Evolutionary conservation across 345 rosid species (phyloP).

Genomic region (Dipteronia sinensis): DNA sequence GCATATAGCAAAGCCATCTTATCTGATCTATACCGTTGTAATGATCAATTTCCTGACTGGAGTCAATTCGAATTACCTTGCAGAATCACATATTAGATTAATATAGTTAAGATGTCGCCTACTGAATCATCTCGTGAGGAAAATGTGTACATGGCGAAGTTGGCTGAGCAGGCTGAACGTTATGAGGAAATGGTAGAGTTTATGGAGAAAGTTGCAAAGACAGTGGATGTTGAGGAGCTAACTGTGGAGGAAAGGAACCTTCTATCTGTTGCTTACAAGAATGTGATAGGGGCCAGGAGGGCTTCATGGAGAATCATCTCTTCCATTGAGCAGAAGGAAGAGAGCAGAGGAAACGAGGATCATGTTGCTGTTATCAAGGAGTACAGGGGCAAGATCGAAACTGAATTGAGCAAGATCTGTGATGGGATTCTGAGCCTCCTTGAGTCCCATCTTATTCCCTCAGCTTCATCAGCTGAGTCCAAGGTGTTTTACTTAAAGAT

Average conservation of each 20-base stretch:
- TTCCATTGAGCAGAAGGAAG: conserved; percentile 98
- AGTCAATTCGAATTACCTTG: conserved; percentile 1
- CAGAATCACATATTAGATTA: conserved; percentile 27
- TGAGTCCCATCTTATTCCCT: conserved; percentile 84
- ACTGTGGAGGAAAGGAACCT: conserved; percentile 95
- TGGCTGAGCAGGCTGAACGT: conserved; percentile 97
- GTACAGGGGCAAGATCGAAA: conserved; percentile 82
- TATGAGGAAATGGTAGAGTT: conserved; percentile 98
- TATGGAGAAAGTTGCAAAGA: conserved; percentile 95
- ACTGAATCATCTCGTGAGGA: conserved; percentile 79
- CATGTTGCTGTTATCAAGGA: conserved; percentile 80
- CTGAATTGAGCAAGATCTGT: conserved; percentile 91
- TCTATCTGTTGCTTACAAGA: conserved; percentile 96
- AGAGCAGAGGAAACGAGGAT: conserved; percentile 85
- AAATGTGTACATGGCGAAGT: conserved; percentile 91
- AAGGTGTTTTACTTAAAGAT: conserved; percentile 96
- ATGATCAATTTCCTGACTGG: neutral
- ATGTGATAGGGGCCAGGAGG: conserved; percentile 97
- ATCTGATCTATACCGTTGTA: neutral
- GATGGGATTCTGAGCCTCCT: conserved; percentile 85
- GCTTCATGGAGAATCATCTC: conserved; percentile 99
- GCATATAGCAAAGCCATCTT: neutral
- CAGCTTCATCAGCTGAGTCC: conserved; percentile 84
- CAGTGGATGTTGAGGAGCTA: conserved; percentile 80
- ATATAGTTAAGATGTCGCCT: conserved; percentile 57